Base-by-base conservation (phyloP, 768 basidiomycete species). In the Termitomyces sp. region DNA sequence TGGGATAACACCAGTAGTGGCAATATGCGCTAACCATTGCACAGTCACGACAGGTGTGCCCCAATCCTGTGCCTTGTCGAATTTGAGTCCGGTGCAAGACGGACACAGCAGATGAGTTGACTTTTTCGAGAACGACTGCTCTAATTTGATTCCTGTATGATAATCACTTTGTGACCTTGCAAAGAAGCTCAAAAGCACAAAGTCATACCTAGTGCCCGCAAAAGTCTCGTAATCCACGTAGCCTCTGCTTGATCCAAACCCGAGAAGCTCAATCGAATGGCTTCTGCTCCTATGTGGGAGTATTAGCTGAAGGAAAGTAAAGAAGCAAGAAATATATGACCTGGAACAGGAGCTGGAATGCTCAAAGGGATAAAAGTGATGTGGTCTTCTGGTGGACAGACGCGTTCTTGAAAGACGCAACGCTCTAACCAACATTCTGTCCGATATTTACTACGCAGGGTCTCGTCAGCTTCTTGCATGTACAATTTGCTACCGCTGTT, bases 391-490 rank as follows among this genome's bases (percentile, higher is more conserved):
- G 83, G 76, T 18, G 74, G 69, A 66, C 89, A 87, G 53, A 96
- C 73, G n/a, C 81, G 79, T 47, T 91, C 88, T 58, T 87, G 85
- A 55, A 83, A 87, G 15, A 93, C 80, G 65, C 91, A 96, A 46
- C 82, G 82, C 70, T 98, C 95, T 1, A 98, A 77, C 95, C 95
- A 98, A 68, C 92, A 95, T 70, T 97, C 95, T 0, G 95, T 96
- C 46, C 94, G 83, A 66, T 86, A 92, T 63, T 84, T 87, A 3
- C 63, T 56, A 48, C 81, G 78, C 61, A 77, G 65, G 0, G 37
- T 12, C 7, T 74, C 70, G 55, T 86, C 83, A 6, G 70, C 67
- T 67, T 91, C 89, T 34, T 81, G 78, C 3, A 71, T 73, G 63
- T 79, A 90, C n/a, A 89, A 62, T 61, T 83, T 84, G 63, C 87